Evolutionary conservation across 23 red algal genomes (phyloP).

Genomic region (Gracilaria domingensis): DNA sequence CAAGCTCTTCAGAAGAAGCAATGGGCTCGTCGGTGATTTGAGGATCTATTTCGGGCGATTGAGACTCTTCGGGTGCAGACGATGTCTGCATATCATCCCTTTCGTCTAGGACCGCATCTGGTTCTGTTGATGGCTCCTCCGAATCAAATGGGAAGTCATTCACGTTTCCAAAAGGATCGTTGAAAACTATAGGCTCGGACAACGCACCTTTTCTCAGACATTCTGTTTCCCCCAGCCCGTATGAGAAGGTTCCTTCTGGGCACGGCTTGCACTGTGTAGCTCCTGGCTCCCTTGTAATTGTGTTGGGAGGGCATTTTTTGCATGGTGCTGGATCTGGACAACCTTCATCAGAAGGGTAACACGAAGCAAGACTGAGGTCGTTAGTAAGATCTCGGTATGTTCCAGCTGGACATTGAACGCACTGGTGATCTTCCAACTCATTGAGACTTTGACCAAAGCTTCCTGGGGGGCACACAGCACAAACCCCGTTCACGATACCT

Average conservation of each 20-base stretch:
- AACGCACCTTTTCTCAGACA: constrained; percentile 7
- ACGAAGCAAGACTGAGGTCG: neutral
- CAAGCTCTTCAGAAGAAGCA: neutral
- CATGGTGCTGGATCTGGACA: constrained; percentile 14
- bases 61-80: constrained; percentile 13
- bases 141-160: neutral
- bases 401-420: constrained; percentile 19
- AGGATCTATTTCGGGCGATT: neutral
- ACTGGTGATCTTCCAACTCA: neutral
- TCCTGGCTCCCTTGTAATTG: constrained; percentile 2
- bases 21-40: neutral
- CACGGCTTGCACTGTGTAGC: neutral
- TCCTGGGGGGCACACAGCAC: neutral
- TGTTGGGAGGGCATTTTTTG: constrained; percentile 28
- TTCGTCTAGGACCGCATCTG: neutral
- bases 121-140: neutral
- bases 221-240: constrained; percentile 31
- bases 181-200: constrained; percentile 9
- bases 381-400: constrained; percentile 5
- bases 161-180: neutral
- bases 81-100: neutral
- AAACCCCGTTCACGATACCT: neutral
- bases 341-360: neutral
- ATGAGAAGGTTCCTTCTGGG: constrained; percentile 19
- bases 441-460: neutral